phyloP scores from a whole-genome alignment of 805 yeast species.

The Kuraishia ogatae region DNA sequence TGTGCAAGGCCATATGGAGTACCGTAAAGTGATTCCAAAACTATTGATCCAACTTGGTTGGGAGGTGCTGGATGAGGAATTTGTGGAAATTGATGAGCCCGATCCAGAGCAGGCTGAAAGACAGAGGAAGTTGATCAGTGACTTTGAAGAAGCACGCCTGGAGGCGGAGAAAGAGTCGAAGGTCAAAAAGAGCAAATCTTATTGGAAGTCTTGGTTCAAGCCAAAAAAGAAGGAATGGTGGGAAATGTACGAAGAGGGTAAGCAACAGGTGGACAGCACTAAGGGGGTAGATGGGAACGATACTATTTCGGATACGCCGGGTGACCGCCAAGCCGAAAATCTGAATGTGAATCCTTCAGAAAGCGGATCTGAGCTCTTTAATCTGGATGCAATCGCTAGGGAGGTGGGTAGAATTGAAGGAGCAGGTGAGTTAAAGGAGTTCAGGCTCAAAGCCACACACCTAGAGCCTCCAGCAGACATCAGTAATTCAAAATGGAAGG shows the following conservation, averaged over 20 bases:
- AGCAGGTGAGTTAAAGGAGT: constrained; percentile 14
- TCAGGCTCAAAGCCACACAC: constrained; percentile 5
- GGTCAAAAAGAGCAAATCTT: constrained; percentile 23
- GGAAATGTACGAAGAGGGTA: constrained; percentile 38
- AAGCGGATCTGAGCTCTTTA: constrained; percentile 29
- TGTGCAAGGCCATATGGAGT: constrained; percentile 97
- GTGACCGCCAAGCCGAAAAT: too few species aligned
- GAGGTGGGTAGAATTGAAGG: constrained; percentile 37
- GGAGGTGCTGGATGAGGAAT: constrained; percentile 83
- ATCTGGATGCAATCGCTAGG: constrained; percentile 31
- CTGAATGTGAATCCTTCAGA: constrained; percentile 11
- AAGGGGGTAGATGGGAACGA: constrained; percentile 10
- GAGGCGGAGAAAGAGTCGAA: constrained; percentile 29
- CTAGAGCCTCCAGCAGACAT: background rate
- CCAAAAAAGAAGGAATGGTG: constrained; percentile 50
- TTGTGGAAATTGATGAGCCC: constrained; percentile 92
- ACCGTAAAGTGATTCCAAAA: constrained; percentile 87
- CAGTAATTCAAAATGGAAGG: background rate
- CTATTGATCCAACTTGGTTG: constrained; percentile 62
- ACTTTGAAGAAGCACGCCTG: constrained; percentile 79
- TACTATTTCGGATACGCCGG: constrained; percentile 18
- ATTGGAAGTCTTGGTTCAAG: constrained; percentile 41
- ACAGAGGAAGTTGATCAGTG: constrained; percentile 72
- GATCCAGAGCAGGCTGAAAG: constrained; percentile 82
- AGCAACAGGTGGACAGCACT: constrained; percentile 18